Conservation (phyloP, 768 basidiomycete species). For the Lentinus brumalis region DNA sequence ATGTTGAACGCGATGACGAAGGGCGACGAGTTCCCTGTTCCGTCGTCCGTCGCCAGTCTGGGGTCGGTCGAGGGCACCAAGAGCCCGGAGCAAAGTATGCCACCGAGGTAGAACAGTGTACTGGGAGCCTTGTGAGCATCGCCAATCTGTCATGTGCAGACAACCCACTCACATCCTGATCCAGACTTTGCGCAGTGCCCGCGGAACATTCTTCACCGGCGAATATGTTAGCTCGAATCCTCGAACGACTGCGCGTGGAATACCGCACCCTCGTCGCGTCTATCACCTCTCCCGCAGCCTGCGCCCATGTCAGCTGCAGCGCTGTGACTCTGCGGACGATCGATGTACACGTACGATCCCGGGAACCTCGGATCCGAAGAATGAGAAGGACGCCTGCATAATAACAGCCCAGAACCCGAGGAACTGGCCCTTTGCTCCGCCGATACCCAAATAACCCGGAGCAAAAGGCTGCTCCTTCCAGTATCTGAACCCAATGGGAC, state of each 20-base stretch:
- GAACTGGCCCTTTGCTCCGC: conserved; percentile 37
- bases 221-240: neutral
- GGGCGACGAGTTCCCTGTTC: conserved; percentile 40
- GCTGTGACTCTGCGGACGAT: neutral
- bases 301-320: neutral
- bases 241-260: neutral
- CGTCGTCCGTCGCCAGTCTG: conserved; percentile 31
- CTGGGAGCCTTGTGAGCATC: conserved; percentile 7
- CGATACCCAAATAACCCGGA: conserved; percentile 29
- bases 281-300: conserved; percentile 34
- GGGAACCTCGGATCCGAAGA: conserved; percentile 39
- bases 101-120: conserved; percentile 43
- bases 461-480: conserved; percentile 27
- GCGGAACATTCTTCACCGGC: conserved; percentile 29
- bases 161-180: conserved; percentile 25
- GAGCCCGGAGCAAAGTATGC: conserved; percentile 46
- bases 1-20: conserved; percentile 48
- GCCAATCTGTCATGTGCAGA: neutral
- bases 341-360: conserved; percentile 25
- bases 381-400: conserved; percentile 39
- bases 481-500: conserved; percentile 21
- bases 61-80: conserved; percentile 40
- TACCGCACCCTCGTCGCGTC: conserved; percentile 26
- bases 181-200: conserved; percentile 30
- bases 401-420: conserved; percentile 34